phyloP scores from a whole-genome alignment of 371 early-diverging fungal genomes.

The Mucor circinelloides region DNA sequence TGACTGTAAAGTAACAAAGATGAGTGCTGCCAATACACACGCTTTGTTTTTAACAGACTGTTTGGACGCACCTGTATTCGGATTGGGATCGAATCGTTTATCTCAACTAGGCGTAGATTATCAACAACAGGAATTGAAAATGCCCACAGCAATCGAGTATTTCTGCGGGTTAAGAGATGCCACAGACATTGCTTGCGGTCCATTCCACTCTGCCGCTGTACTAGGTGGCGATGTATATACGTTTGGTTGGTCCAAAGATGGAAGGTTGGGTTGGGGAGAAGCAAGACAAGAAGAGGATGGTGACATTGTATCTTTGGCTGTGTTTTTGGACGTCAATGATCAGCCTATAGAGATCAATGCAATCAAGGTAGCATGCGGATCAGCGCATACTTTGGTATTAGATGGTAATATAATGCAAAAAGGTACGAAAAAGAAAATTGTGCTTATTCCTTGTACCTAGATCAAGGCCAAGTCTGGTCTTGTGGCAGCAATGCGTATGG shows the following conservation, averaged over 20 bases:
- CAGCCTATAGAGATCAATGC: conserved; percentile 24
- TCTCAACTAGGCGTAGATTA: conserved; percentile 38
- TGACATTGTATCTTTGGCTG: conserved; percentile 17
- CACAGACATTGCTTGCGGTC: conserved; percentile 27
- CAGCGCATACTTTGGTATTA: conserved; percentile 41
- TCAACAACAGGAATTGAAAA: conserved; percentile 5
- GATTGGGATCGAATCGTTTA: conserved; percentile 43
- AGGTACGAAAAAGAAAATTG: neutral
- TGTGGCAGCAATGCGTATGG: conserved; percentile 49
- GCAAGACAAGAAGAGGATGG: conserved; percentile 17
- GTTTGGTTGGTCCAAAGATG: conserved; percentile 43
- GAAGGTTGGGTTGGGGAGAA: conserved; percentile 35
- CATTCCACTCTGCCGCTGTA: conserved; percentile 44
- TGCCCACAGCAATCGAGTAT: conserved; percentile 25
- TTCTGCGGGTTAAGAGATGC: conserved; percentile 30
- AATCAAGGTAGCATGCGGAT: conserved; percentile 37
- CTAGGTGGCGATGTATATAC: conserved; percentile 42
- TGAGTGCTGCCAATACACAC: conserved; percentile 33
- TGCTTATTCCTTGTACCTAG: conserved; percentile 8
- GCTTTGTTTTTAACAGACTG: conserved; percentile 26
- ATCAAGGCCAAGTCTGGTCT: conserved; percentile 37
- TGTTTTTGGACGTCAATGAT: conserved; percentile 23
- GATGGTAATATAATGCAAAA: conserved; percentile 26
- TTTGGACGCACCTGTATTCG: conserved; percentile 25
- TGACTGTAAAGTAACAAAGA: neutral